Evolutionary conservation across 805 yeast species (phyloP).

Genomic region (Maudiozyma barnettii): DNA sequence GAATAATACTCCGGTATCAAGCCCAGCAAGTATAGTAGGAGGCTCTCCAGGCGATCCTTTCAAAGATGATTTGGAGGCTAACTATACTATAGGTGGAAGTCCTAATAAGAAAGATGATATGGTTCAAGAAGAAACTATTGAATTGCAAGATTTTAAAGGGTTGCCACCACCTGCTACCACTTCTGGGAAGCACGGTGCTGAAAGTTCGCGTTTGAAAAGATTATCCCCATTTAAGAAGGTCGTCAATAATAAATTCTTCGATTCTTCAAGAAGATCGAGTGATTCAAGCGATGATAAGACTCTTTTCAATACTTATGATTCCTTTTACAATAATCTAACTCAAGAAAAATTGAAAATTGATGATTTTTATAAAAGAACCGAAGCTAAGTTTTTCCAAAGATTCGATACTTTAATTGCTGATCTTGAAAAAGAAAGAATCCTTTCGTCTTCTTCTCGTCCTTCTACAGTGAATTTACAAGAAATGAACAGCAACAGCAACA

Average conservation of each 20-base stretch:
- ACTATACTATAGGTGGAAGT: neutral
- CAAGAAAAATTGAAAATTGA: slow-evolving; percentile 46
- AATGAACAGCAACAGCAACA: neutral
- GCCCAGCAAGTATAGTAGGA: neutral
- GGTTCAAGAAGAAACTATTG: slow-evolving; percentile 16
- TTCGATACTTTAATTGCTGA: slow-evolving; percentile 41
- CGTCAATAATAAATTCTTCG: slow-evolving; percentile 12
- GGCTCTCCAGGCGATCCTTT: neutral
- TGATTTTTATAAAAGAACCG: slow-evolving; percentile 40
- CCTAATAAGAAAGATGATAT: slow-evolving; percentile 1
- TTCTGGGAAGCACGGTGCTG: too few relatives aligned
- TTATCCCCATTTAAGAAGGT: slow-evolving; percentile 10
- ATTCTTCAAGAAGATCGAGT: slow-evolving; percentile 7
- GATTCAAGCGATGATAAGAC: slow-evolving; percentile 23
- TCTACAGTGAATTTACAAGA: neutral
- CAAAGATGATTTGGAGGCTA: neutral
- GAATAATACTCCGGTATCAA: neutral
- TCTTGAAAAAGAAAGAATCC: slow-evolving; percentile 32
- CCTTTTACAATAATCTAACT: slow-evolving; percentile 38
- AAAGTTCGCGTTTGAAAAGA: slow-evolving; percentile 5
- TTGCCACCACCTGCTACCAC: neutral
- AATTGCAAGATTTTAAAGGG: slow-evolving; percentile 15
- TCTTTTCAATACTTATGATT: slow-evolving; percentile 30
- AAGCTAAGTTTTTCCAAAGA: slow-evolving; percentile 36
- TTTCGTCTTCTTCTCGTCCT: neutral